A percentile compares a stretch with the other conserved stretches of the same genome.
These are phyloP conservation scores for Aotearoamyces nothofagi DNA, from an alignment of 2,329 filamentous ascomycete species.

Conservation along the genomic window DNA sequence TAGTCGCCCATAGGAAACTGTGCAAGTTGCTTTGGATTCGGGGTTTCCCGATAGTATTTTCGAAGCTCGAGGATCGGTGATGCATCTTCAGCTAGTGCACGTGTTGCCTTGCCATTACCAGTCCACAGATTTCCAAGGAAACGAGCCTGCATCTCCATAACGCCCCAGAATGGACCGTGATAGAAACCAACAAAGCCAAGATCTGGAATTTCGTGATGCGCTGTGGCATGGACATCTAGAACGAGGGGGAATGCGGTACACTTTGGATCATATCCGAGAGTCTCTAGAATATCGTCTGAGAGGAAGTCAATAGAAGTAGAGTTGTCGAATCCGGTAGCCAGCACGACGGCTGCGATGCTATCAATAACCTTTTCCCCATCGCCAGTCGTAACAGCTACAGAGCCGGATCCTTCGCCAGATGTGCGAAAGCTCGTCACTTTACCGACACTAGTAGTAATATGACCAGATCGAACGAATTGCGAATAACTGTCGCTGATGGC, in stretches of 20 bases:
- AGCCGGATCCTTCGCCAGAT: not conserved
- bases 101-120: slow-evolving; percentile 9
- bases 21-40: slow-evolving; percentile 28
- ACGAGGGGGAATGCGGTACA: slow-evolving; percentile 38
- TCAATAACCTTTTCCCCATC: slow-evolving; percentile 24
- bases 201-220: slow-evolving; percentile 42
- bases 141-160: slow-evolving; percentile 76
- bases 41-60: slow-evolving; percentile 16
- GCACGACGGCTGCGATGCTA: slow-evolving; percentile 50
- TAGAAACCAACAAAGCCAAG: slow-evolving; percentile 77
- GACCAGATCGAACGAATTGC: slow-evolving; percentile 55
- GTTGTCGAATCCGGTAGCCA: slow-evolving; percentile 63
- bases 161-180: slow-evolving; percentile 70
- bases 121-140: slow-evolving; percentile 48
- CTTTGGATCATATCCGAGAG: slow-evolving; percentile 38
- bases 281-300: slow-evolving; percentile 34
- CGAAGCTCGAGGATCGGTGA: slow-evolving; percentile 27
- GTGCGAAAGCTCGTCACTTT: slow-evolving; percentile 16
- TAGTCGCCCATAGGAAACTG: slow-evolving; percentile 84
- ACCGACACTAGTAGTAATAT: slow-evolving; percentile 28
- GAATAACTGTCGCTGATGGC: slow-evolving; percentile 58
- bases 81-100: slow-evolving; percentile 21
- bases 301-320: slow-evolving; percentile 50
- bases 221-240: slow-evolving; percentile 51
- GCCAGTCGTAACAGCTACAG: slow-evolving; percentile 15